phyloP scores from a whole-genome alignment of 352 stramenopile genomes.

The Globisporangium ultimum region DNA sequence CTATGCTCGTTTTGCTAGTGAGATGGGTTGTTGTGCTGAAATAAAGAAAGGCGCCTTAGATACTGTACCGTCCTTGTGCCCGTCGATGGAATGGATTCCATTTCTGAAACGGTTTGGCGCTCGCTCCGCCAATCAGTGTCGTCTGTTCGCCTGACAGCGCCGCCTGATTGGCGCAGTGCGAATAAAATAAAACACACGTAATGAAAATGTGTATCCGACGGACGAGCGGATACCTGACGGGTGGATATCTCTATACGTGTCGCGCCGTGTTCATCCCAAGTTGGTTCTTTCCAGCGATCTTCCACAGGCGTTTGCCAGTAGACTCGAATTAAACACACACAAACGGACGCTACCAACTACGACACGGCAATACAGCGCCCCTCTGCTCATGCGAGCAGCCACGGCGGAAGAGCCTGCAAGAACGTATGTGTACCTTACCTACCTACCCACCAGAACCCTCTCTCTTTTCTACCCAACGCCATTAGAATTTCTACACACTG shows the following conservation, averaged over 20 bases:
- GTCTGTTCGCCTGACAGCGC: not conserved
- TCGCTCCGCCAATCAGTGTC: slow-evolving; percentile 2
- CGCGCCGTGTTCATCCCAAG: too few species aligned
- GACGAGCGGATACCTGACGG: too few species aligned
- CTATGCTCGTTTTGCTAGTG: too few species aligned
- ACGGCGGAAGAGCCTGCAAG: not conserved
- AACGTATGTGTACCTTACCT: too few species aligned
- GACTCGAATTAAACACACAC: not conserved
- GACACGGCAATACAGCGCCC: not conserved
- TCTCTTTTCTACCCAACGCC: too few species aligned
- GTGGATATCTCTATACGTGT: too few species aligned
- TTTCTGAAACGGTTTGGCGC: slow-evolving; percentile 8
- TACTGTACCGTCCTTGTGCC: too few species aligned
- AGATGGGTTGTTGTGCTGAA: too few species aligned
- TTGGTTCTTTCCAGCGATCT: too few species aligned
- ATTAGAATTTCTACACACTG: too few species aligned
- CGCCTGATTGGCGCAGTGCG: slow-evolving; percentile 4
- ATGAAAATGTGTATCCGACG: not conserved
- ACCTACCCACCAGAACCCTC: too few species aligned
- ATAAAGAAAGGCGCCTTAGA: too few species aligned
- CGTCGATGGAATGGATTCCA: slow-evolving; percentile 2
- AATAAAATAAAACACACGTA: slow-evolving; percentile 6
- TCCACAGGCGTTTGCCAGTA: not conserved
- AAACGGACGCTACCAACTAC: not conserved
- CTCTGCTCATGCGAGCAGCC: not conserved